A percentile compares a stretch with the other conserved stretches of the same genome.
Evolutionary conservation across 139 green algal species (phyloP).

Genomic region (Chlorella sp.): DNA sequence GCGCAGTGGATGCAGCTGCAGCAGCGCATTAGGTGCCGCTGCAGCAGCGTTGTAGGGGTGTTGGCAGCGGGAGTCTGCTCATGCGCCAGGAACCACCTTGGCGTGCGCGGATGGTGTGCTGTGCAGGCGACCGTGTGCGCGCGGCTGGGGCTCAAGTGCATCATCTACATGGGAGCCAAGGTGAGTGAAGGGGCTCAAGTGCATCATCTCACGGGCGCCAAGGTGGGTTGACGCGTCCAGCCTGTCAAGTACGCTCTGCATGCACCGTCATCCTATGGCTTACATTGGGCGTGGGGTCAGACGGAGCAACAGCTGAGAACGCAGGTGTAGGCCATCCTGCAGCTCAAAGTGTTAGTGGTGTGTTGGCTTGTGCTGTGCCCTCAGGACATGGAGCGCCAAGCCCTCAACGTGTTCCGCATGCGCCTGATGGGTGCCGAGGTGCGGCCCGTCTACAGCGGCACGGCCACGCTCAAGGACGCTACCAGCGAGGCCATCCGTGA

Average conservation of each 20-base stretch:
- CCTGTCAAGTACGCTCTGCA: too few species aligned
- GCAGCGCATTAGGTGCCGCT: too few species aligned
- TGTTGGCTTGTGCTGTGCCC: not conserved
- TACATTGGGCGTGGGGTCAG: too few species aligned
- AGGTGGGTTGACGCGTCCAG: too few species aligned
- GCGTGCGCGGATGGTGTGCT: not conserved
- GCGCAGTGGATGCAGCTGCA: not conserved
- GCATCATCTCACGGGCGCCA: too few species aligned
- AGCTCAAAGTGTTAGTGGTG: too few species aligned
- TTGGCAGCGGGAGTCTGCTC: too few species aligned
- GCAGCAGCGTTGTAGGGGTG: not conserved
- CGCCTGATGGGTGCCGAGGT: conserved; percentile 93
- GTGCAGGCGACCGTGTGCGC: conserved; percentile 92
- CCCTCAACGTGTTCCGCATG: conserved; percentile 99
- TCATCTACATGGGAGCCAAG: conserved; percentile 99
- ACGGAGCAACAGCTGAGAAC: too few species aligned
- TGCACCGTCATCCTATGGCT: too few species aligned
- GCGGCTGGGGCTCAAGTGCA: conserved; percentile 88
- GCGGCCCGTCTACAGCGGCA: conserved; percentile 81
- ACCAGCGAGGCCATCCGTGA: conserved; percentile 97
- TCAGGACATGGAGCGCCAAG: conserved; percentile 93
- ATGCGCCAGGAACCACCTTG: too few species aligned
- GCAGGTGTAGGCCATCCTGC: too few species aligned
- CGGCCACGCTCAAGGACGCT: conserved; percentile 96
- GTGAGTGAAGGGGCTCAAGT: too few species aligned